A percentile compares a stretch with the other conserved stretches of the same genome.
These are phyloP conservation scores for Populus hybrid DNA, from an alignment of 441 rosid species.

Conservation along the genomic window DNA sequence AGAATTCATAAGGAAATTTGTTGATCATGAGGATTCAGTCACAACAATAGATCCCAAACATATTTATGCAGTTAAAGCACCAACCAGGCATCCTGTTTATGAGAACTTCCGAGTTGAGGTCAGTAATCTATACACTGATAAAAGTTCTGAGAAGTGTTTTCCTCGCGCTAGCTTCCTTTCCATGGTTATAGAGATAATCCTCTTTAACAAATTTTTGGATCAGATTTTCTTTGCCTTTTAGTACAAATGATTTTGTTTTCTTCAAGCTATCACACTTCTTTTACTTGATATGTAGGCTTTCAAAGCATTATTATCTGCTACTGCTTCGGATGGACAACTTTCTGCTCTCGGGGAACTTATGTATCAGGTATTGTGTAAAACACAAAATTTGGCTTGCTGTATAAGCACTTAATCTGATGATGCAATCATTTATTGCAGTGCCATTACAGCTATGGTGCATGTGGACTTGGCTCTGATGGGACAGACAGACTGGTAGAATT, in stretches of 20 bases:
- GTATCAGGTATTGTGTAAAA: conserved; percentile 63
- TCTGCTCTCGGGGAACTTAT: conserved; percentile 91
- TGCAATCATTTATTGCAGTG: conserved; percentile 50
- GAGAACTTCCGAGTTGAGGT: conserved; percentile 99
- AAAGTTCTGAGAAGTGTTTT: neutral
- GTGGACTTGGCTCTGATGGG: conserved; percentile 95
- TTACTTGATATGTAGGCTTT: conserved; percentile 53
- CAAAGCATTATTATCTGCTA: conserved; percentile 85
- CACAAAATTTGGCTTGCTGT: neutral
- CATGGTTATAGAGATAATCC: neutral
- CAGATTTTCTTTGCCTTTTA: neutral
- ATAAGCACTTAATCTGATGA: neutral
- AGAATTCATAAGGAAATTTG: conserved; percentile 59
- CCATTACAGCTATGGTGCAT: conserved; percentile 95
- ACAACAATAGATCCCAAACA: conserved; percentile 73
- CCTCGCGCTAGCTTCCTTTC: neutral
- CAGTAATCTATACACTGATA: conserved; percentile 12
- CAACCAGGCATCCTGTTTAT: conserved; percentile 88
- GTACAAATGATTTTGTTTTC: neutral
- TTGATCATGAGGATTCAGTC: conserved; percentile 82
- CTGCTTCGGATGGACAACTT: conserved; percentile 84
- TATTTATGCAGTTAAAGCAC: conserved; percentile 70
- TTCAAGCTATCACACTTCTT: neutral
- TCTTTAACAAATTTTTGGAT: neutral
- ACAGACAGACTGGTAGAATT: conserved; percentile 14